Conservation (phyloP, 2,329 filamentous ascomycete genomes). For the Alternaria infectoria region DNA sequence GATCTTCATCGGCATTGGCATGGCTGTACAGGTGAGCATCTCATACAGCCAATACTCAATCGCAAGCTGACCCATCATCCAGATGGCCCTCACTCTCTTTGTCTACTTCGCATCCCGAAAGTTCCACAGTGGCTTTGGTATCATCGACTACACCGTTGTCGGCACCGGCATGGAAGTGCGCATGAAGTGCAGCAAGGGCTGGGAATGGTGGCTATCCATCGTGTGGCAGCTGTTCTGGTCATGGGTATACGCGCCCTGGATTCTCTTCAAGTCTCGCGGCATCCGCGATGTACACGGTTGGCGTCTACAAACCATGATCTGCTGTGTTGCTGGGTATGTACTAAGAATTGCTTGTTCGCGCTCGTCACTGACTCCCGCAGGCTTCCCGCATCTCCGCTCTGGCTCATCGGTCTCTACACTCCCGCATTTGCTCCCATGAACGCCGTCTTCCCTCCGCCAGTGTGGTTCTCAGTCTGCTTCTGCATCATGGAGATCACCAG, state of each 20-base stretch:
- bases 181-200: conserved; percentile 38
- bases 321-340: conserved; percentile 41
- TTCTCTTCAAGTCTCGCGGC: conserved; percentile 42
- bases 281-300: conserved; percentile 44
- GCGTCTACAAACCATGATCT: conserved; percentile 43
- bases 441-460: conserved; percentile 31
- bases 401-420: conserved; percentile 42
- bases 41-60: not conserved
- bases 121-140: conserved; percentile 41
- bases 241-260: conserved; percentile 45
- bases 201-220: conserved; percentile 47
- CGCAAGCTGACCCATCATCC: not conserved
- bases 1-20: conserved; percentile 35
- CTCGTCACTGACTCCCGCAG: conserved; percentile 19
- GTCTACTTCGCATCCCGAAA: conserved; percentile 42
- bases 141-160: conserved; percentile 37
- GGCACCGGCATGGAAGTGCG: conserved; percentile 33
- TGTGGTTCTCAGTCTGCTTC: conserved; percentile 43
- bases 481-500: conserved; percentile 40
- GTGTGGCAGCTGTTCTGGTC: conserved; percentile 48
- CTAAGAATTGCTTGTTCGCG: not conserved
- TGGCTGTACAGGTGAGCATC: conserved; percentile 34
- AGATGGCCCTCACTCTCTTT: conserved; percentile 37
- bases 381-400: conserved; percentile 42
- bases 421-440: conserved; percentile 37